Percentiles rank a stretch among this genome's conserved stretches.
These are phyloP conservation scores for Hansenula lynferdii DNA, from an alignment of 1,139 yeast genomes.

Conservation along the genomic window DNA sequence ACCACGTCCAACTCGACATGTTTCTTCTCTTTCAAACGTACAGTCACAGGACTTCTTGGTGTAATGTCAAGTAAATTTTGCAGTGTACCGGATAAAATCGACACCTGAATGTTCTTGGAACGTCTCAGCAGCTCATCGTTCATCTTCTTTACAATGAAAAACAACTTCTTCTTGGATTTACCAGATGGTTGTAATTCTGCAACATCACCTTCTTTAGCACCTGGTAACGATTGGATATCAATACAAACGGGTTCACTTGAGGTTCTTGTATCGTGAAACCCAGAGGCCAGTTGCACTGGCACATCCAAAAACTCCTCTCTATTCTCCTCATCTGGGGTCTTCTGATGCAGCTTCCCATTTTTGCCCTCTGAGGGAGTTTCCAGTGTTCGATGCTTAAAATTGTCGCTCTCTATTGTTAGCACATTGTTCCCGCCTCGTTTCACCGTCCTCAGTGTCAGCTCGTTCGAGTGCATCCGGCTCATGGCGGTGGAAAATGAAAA, in stretches of 20 bases:
- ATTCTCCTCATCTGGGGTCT: background rate
- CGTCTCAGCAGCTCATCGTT: conserved; percentile 28
- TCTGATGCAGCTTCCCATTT: background rate
- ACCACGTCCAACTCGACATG: conserved; percentile 72
- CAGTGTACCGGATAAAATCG: conserved; percentile 59
- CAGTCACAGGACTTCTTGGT: conserved; percentile 56
- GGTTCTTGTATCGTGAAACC: conserved; percentile 70
- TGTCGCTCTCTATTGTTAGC: conserved; percentile 19
- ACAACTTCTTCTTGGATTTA: conserved; percentile 31
- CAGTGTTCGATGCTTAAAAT: background rate
- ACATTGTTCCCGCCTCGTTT: conserved; percentile 16
- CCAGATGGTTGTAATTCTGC: conserved; percentile 54
- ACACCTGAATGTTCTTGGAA: conserved; percentile 35
- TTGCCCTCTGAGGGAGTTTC: background rate
- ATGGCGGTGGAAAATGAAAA: too few relatives aligned
- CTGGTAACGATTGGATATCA: conserved; percentile 53
- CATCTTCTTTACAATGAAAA: conserved; percentile 39
- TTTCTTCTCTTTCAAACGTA: conserved; percentile 44
- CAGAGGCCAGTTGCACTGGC: conserved; percentile 41
- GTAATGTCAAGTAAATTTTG: conserved; percentile 62
- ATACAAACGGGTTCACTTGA: conserved; percentile 57
- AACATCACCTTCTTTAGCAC: conserved; percentile 65
- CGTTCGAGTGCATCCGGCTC: conserved; percentile 21
- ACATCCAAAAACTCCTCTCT: too few relatives aligned
- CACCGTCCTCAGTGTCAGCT: conserved; percentile 21